A percentile compares a stretch with the other conserved stretches of the same genome.
These are phyloP conservation scores for Pythium sp. DNA, from an alignment of 352 stramenopile genomes.

Conservation along the genomic window DNA sequence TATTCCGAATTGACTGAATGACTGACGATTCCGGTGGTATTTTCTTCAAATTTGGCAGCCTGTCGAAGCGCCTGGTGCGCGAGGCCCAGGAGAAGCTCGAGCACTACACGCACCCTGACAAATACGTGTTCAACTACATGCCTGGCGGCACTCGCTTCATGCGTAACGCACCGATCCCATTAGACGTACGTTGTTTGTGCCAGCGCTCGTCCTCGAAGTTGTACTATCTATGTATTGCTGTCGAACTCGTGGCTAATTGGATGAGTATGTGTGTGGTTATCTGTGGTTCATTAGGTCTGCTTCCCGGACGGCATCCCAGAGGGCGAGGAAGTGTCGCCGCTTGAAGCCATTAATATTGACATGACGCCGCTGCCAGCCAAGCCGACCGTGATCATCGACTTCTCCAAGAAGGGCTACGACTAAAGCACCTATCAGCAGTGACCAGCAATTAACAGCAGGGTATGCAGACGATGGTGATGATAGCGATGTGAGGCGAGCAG, in stretches of 20 bases:
- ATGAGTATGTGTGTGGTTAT: neutral
- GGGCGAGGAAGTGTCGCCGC: constrained; percentile 77
- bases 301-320: constrained; percentile 89
- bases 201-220: too few relatives aligned
- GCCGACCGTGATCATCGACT: constrained; percentile 79
- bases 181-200: constrained; percentile 74
- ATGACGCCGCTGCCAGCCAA: constrained; percentile 79
- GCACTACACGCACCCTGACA: constrained; percentile 95
- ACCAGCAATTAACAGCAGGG: neutral
- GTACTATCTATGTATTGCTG: neutral
- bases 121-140: constrained; percentile 98
- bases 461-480: neutral
- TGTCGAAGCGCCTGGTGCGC: constrained; percentile 81
- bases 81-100: constrained; percentile 93
- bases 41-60: constrained; percentile 31
- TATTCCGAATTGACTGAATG: neutral
- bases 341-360: constrained; percentile 87
- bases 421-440: constrained; percentile 47
- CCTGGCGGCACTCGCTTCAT: constrained; percentile 98
- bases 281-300: constrained; percentile 46
- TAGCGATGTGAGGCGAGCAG: neutral
- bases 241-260: neutral
- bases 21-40: constrained; percentile 32
- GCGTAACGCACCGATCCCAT: constrained; percentile 96
- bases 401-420: constrained; percentile 86